Conservation (phyloP, 179 eudicot species). For the Beta macrorhiza region DNA sequence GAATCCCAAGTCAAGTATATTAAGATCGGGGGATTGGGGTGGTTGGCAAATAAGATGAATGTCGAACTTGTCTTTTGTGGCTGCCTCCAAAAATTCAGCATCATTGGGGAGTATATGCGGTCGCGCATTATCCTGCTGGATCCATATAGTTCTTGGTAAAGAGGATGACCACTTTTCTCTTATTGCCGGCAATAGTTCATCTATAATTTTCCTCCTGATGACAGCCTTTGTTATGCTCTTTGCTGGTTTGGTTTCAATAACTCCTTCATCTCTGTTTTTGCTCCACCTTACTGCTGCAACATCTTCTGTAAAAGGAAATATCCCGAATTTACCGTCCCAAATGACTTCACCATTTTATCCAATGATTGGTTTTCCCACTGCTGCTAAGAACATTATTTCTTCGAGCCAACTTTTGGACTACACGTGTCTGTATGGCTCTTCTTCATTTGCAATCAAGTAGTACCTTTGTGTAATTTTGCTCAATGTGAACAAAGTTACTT, state of each 20-base stretch:
- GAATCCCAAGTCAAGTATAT: conserved; percentile 2
- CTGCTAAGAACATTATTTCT: too few species aligned
- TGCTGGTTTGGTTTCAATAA: neutral
- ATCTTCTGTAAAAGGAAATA: too few species aligned
- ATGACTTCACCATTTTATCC: too few species aligned
- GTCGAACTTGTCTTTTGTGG: neutral
- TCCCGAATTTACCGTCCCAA: too few species aligned
- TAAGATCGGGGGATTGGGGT: neutral
- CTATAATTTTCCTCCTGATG: neutral
- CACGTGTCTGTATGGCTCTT: too few species aligned
- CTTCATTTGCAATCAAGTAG: too few species aligned
- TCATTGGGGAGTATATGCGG: conserved; percentile 9
- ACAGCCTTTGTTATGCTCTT: neutral
- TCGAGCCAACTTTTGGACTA: too few species aligned
- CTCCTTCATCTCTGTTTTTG: neutral
- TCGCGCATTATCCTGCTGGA: neutral
- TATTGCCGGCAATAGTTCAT: neutral
- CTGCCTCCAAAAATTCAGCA: neutral
- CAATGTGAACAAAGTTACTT: too few species aligned
- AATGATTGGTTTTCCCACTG: too few species aligned
- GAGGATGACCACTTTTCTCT: neutral
- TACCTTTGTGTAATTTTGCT: too few species aligned
- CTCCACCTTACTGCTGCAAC: neutral
- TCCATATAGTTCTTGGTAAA: neutral
- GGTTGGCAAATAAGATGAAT: neutral